Evolutionary conservation across 2,329 filamentous ascomycete species (phyloP), one percentile per base, ranked within the genome.

Genomic region (Exophiala xenobiotica): DNA sequence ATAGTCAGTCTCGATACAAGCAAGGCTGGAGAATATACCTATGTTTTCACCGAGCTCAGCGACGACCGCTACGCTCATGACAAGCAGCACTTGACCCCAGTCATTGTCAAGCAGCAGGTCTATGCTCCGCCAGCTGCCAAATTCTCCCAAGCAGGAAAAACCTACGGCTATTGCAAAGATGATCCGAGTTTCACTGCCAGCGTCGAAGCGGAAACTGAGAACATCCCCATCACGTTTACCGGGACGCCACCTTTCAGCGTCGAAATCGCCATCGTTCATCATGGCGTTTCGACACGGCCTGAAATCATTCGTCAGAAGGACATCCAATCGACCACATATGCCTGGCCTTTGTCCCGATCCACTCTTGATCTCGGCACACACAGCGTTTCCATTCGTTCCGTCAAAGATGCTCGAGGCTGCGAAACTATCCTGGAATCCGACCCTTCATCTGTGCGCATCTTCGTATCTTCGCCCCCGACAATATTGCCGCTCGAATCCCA

Each of bases 141-240:
- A 4, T 99, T 99, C 65, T 78, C 80, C 52, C 88, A 88, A 60
- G 89, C 91, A 2, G 91, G 91, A 12, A 93, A 93, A 68, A 91
- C 89, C 0, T 96, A 96, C 76, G 95, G 93, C 67, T 96, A 92
- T 70, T 99, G 93, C 72, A 86, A 90, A 67, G 85, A 90, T 41
- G 60, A 62, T 27, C 51, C 57, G 16, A 53, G 47, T 27, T 48
- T 60, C 39, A 53, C 49, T 9, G 19, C 49, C 37, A 53, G 46
- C 37, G 44, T 38, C 12, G 50, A 51, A 89, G 96, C 63, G 81
- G 82, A 83, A 47, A 89, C 95, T 63, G 91, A 99, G 64, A 83
- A 82, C 33, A 96, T 99, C 48, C 91, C 92, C 0, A 86, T 99
- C 53, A 85, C 81, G 2, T 78, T 99, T 14, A 87, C 87, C 53